Base-by-base conservation (phyloP, 1,284 basidiomycete species). In the Wallemia ichthyophaga region DNA sequence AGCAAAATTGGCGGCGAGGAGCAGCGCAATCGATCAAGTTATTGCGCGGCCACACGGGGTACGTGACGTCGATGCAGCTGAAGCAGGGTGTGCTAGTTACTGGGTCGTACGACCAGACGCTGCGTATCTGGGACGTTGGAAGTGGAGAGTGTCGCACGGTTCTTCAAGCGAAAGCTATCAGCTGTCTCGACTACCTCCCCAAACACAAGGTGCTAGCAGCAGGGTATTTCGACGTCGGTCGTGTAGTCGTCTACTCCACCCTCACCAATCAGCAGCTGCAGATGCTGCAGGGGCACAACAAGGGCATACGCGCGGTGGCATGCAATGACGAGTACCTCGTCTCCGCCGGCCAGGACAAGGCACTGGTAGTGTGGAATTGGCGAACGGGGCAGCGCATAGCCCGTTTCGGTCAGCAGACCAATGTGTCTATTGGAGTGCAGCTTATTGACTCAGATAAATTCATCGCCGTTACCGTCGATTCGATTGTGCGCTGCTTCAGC, bases 141-240 rank as follows among this genome's bases (percentile, higher is more conserved):
- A 81, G 79, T 0, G 83, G 82, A 2, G 79, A 81, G 66, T 79
- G 83, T 74, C 80, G 80, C 70, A 67, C 86, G 57, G 75, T 80
- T 60, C 82, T 81, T 37, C 86, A 80, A 73, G 68, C 59, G 63
- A 87, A 86, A 65, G 82, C 85, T 1, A 84, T 89, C 56, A 85
- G 85, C 60, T 91, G 87, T 69, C 78, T 92, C 37, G 86, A 91
- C 67, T 91, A 84, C 69, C 71, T 86, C 61, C 76, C 79, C 0
- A 81, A 84, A 56, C 83, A 87, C 70, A 81, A 85, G 73, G 82
- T 91, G 1, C 82, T 92, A 61, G 86, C 86, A 11, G 85, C 85
- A 24, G 88, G 88, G 0, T 86, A 88, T 69, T 86, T 91, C 63
- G 88, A 92, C 65, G 81, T 89, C 59, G 88, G 87, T 76, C 82